Percentiles rank a stretch among this genome's conserved stretches.
Evolutionary conservation across 192 early-diverging fungal species (phyloP).

Genomic region (Gonapodya sp.): DNA sequence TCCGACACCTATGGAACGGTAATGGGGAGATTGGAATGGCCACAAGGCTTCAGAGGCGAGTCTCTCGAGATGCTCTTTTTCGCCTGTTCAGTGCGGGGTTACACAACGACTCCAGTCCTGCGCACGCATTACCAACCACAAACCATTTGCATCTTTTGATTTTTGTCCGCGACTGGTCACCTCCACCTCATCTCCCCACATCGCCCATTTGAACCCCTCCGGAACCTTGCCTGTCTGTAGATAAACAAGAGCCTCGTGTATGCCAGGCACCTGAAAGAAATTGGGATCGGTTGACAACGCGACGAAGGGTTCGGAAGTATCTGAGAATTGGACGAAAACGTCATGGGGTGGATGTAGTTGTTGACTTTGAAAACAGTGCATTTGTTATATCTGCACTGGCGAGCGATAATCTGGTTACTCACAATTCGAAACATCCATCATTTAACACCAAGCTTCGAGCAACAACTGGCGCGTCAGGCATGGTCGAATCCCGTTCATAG

Average conservation of each 20-base stretch:
- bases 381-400: no score
- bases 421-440: not conserved
- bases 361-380: not conserved
- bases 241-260: not conserved
- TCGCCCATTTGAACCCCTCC: not conserved
- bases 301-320: not conserved
- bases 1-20: no score
- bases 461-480: not conserved
- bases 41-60: no score
- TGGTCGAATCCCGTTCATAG: not conserved
- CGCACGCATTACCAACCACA: no score
- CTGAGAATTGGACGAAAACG: not conserved
- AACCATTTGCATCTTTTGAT: no score
- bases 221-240: not conserved
- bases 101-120: no score
- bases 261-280: not conserved
- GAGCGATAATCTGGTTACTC: no score
- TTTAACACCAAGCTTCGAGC: not conserved
- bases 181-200: not conserved
- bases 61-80: no score
- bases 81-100: no score
- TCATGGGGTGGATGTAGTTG: not conserved
- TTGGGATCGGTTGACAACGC: not conserved
- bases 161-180: not conserved
- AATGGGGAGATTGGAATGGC: no score